Evolutionary conservation across 106 monocot species (phyloP).

Genomic region (Phalaenopsis aphrodite): DNA sequence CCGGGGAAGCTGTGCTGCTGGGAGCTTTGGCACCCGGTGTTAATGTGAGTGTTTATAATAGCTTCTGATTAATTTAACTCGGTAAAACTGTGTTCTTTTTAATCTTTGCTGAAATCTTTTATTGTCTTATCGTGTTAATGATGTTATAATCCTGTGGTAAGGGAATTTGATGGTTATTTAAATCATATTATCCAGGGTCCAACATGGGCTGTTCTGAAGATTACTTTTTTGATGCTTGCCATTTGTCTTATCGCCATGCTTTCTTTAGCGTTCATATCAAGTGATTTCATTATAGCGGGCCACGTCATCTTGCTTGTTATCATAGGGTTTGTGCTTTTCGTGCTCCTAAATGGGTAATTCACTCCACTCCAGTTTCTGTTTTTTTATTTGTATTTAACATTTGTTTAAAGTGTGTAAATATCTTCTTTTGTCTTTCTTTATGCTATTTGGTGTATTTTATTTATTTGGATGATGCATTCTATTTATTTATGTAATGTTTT

Average conservation of each 20-base stretch:
- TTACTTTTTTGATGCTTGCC: slow-evolving; percentile 61
- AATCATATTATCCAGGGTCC: slow-evolving; percentile 33
- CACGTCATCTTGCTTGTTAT: slow-evolving; percentile 66
- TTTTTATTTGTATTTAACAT: neutral
- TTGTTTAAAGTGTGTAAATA: neutral
- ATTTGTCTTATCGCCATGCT: slow-evolving; percentile 71
- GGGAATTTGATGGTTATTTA: neutral
- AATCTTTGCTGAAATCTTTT: neutral
- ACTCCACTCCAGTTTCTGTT: neutral
- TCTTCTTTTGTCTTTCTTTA: neutral
- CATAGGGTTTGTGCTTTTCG: slow-evolving; percentile 53
- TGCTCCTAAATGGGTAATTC: slow-evolving; percentile 68
- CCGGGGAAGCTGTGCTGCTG: slow-evolving; percentile 67
- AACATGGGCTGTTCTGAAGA: slow-evolving; percentile 76
- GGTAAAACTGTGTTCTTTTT: neutral
- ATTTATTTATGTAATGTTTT: neutral
- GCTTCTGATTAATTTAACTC: neutral
- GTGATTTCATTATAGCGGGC: slow-evolving; percentile 54
- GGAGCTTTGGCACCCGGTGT: slow-evolving; percentile 86
- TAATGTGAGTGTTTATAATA: slow-evolving; percentile 39
- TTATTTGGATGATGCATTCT: neutral
- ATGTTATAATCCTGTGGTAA: neutral
- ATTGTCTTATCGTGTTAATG: neutral
- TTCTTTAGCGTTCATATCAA: slow-evolving; percentile 72
- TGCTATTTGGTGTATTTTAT: neutral